These are phyloP conservation scores for Trichosanthes cucumerina DNA, from an alignment of 306 rosid genomes.

Conservation along the genomic window DNA sequence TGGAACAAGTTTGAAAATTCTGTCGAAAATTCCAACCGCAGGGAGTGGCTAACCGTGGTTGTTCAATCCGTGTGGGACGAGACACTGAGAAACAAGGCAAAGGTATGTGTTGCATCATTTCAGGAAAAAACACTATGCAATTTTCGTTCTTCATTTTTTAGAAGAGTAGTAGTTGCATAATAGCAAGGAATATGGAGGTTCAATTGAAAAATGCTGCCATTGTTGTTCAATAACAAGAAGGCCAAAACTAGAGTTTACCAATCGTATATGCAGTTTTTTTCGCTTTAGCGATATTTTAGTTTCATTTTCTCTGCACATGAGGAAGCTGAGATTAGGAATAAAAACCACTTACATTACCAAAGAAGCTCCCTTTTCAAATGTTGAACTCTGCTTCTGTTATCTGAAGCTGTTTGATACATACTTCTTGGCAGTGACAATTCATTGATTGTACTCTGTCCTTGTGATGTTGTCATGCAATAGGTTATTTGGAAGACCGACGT, in stretches of 20 bases:
- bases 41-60: slow-evolving; percentile 99
- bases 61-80: slow-evolving; percentile 98
- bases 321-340: not conserved
- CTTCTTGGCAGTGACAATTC: not conserved
- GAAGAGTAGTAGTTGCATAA: not conserved
- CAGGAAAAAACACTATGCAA: not conserved
- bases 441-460: slow-evolving; percentile 7
- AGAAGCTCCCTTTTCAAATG: not conserved
- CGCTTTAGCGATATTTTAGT: not conserved
- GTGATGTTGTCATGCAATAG: slow-evolving; percentile 25
- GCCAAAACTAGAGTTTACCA: not conserved
- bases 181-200: not conserved
- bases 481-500: slow-evolving; percentile 99
- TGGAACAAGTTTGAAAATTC: slow-evolving; percentile 19
- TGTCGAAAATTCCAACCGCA: slow-evolving; percentile 17
- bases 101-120: slow-evolving; percentile 33
- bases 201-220: not conserved
- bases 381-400: not conserved
- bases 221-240: not conserved
- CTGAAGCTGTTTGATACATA: not conserved
- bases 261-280: not conserved
- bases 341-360: not conserved
- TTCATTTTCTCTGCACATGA: not conserved
- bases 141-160: not conserved
- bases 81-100: slow-evolving; percentile 83